Conservation (phyloP, 495 filamentous ascomycete genomes). For the Chaetomium cochliodes region DNA sequence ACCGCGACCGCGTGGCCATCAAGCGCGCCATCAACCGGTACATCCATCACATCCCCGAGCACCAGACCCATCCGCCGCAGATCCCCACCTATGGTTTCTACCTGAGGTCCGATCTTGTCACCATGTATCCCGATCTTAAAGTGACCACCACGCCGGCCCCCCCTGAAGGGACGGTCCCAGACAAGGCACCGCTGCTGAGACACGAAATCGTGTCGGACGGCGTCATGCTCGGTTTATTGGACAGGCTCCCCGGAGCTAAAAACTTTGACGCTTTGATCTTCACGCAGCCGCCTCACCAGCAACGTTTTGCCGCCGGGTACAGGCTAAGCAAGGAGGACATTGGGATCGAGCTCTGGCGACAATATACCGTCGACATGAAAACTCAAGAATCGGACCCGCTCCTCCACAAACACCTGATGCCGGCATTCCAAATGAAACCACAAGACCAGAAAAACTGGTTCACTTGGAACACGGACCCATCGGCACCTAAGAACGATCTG, state of each 20-base stretch:
- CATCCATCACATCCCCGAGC: constrained; percentile 3
- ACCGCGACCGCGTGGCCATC: constrained; percentile 34
- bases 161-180: background rate
- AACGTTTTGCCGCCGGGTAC: constrained; percentile 28
- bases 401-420: too few relatives aligned
- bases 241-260: background rate
- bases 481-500: too few relatives aligned
- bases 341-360: too few relatives aligned
- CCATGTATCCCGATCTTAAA: constrained; percentile 34
- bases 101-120: constrained; percentile 29
- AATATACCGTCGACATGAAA: too few relatives aligned
- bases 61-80: constrained; percentile 13
- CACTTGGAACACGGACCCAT: too few relatives aligned
- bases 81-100: constrained; percentile 37
- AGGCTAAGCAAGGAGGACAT: too few relatives aligned
- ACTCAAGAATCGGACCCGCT: too few relatives aligned
- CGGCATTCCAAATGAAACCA: too few relatives aligned
- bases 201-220: constrained; percentile 26
- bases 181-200: constrained; percentile 20
- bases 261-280: constrained; percentile 13
- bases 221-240: constrained; percentile 29
- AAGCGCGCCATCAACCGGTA: constrained; percentile 39
- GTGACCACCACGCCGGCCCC: constrained; percentile 9
- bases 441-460: too few relatives aligned
- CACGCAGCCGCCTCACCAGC: constrained; percentile 39